phyloP scores from a whole-genome alignment of 495 filamentous ascomycete genomes.

The Daldinia childiae region DNA sequence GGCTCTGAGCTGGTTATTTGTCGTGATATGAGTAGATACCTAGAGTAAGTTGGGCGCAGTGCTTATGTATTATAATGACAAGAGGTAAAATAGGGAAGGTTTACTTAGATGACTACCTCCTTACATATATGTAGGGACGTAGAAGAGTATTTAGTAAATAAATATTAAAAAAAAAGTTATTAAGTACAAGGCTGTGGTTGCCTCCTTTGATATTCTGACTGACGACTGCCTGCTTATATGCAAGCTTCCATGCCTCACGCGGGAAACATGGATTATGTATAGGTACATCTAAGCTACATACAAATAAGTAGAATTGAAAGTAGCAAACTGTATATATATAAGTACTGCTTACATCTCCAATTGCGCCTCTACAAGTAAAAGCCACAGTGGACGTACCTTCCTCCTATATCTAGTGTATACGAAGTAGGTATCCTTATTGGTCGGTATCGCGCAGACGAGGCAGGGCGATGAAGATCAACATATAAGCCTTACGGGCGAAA shows the following conservation, averaged over 20 bases:
- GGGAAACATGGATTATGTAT: background rate
- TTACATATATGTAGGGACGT: background rate
- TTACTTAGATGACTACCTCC: background rate
- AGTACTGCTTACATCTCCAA: background rate
- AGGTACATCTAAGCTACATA: background rate
- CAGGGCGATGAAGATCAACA: background rate
- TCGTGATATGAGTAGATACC: background rate
- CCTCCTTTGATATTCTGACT: background rate
- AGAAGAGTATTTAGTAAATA: background rate
- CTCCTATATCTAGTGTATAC: background rate
- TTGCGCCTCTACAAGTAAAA: background rate
- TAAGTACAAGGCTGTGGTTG: slow-evolving; percentile 9
- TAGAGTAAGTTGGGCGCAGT: background rate
- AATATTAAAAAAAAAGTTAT: background rate
- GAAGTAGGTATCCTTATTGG: slow-evolving; percentile 2
- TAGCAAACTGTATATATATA: background rate
- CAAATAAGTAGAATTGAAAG: background rate
- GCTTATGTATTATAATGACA: background rate
- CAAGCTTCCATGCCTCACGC: slow-evolving; percentile 8
- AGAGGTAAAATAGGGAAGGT: background rate
- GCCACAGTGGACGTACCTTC: background rate
- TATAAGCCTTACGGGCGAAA: background rate
- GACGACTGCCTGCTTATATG: slow-evolving; percentile 16
- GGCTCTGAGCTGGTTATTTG: background rate
- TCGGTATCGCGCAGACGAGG: background rate